phyloP scores from a whole-genome alignment of 306 rosid species.

The Cicer chorassanicum region DNA sequence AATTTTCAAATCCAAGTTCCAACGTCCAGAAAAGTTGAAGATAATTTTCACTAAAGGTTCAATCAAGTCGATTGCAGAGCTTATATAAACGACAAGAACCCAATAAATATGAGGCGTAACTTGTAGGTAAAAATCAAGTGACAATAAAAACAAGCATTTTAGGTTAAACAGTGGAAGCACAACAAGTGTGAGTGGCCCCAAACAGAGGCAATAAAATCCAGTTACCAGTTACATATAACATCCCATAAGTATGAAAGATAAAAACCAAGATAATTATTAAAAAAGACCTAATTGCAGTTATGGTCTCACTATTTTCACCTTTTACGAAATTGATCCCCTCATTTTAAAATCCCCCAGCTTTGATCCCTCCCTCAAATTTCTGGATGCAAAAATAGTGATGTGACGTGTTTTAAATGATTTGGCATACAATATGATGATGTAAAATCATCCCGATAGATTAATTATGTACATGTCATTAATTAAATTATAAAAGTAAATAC shows the following conservation, averaged over 20 bases:
- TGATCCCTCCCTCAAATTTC: no score
- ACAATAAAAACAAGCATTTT: slow-evolving; percentile 5
- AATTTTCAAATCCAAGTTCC: slow-evolving; percentile 33
- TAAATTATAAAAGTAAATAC: no score
- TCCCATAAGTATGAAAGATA: slow-evolving; percentile 6
- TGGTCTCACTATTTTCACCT: no score
- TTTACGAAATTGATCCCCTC: no score
- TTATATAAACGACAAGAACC: slow-evolving; percentile 6
- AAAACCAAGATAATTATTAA: not conserved
- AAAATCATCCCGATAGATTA: no score
- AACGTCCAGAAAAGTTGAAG: slow-evolving; percentile 22
- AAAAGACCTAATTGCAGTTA: no score
- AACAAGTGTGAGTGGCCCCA: not conserved
- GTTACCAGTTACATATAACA: slow-evolving; percentile 14
- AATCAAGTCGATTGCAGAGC: not conserved
- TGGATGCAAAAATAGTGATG: no score
- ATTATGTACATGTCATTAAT: no score
- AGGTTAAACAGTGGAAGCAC: not conserved
- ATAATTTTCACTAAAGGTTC: slow-evolving; percentile 35
- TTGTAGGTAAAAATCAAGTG: slow-evolving; percentile 30
- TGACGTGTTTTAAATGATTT: no score
- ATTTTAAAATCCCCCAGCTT: no score
- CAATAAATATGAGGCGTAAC: not conserved
- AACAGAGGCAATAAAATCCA: not conserved
- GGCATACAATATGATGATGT: no score